A percentile compares a stretch with the other conserved stretches of the same genome.
phyloP scores from a whole-genome alignment of 2,329 filamentous ascomycete genomes.

The Trichoderma sp. region DNA sequence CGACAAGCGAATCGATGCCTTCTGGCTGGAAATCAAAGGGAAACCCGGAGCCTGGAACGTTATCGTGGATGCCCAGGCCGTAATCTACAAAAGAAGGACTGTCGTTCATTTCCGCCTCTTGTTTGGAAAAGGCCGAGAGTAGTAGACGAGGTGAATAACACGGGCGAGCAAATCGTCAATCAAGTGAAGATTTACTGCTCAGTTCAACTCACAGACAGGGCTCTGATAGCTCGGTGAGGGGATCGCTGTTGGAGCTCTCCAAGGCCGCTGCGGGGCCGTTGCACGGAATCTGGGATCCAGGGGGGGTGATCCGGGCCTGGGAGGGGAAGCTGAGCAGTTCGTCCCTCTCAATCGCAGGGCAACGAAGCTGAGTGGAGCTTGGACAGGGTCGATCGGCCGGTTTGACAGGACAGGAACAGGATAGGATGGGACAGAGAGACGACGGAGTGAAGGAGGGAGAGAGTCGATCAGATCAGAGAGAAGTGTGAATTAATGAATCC shows the following conservation, averaged over 20 bases:
- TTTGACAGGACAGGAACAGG: not conserved
- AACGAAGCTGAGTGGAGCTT: slow-evolving; percentile 11
- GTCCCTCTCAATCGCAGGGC: not conserved
- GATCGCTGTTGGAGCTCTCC: not conserved
- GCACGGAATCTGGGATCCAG: not conserved
- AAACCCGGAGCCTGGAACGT: not conserved
- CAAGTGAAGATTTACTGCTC: not conserved
- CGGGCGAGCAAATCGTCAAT: not conserved
- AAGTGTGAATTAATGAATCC: not conserved
- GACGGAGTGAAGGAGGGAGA: not conserved
- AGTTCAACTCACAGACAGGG: not conserved
- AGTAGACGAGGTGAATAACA: not conserved
- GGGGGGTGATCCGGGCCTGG: not conserved
- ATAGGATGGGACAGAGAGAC: not conserved
- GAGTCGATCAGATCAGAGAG: not conserved
- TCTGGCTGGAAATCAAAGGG: slow-evolving; percentile 10
- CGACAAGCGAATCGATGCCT: slow-evolving; percentile 1
- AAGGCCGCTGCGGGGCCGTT: slow-evolving; percentile 17
- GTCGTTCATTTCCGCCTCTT: slow-evolving; percentile 8
- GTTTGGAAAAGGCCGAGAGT: not conserved
- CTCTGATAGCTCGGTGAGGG: not conserved
- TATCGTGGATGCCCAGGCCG: slow-evolving; percentile 16
- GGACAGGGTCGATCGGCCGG: not conserved
- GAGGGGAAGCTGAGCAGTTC: slow-evolving; percentile 3
- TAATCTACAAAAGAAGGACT: slow-evolving; percentile 9